Conservation (phyloP, 345 rosid species). For the Lagerstroemia speciosa region DNA sequence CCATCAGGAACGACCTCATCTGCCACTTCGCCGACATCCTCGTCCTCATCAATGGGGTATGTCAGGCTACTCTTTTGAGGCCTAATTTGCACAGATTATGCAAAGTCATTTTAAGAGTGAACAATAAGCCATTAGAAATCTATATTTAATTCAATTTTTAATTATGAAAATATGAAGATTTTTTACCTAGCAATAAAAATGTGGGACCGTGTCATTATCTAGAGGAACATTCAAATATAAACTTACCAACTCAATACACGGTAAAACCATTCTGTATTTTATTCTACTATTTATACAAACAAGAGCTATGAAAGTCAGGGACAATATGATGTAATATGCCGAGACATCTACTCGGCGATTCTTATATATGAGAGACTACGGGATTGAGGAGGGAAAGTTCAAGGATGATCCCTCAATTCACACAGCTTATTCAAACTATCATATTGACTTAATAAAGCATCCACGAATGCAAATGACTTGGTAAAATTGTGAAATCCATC, state of each 20-base stretch:
- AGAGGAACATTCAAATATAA: background rate
- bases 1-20: slow-evolving; percentile 97
- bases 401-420: background rate
- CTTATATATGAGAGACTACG: background rate
- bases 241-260: background rate
- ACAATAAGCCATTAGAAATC: background rate
- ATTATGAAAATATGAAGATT: background rate
- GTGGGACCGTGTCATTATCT: background rate
- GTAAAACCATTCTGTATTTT: background rate
- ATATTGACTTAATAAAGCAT: background rate
- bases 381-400: background rate
- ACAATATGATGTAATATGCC: background rate
- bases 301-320: background rate
- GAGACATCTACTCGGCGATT: background rate
- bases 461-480: background rate
- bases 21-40: slow-evolving; percentile 94
- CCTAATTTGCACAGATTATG: slow-evolving; percentile 34
- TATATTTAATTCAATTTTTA: background rate
- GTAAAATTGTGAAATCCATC: background rate
- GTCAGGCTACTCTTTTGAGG: slow-evolving; percentile 87
- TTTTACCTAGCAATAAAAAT: background rate
- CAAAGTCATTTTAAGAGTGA: background rate
- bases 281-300: background rate
- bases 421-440: no score
- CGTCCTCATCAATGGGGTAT: slow-evolving; percentile 85